Percentiles rank a stretch among this genome's conserved stretches.
Conservation (phyloP, 495 filamentous ascomycete genomes). For the Tuber aestivum region DNA sequence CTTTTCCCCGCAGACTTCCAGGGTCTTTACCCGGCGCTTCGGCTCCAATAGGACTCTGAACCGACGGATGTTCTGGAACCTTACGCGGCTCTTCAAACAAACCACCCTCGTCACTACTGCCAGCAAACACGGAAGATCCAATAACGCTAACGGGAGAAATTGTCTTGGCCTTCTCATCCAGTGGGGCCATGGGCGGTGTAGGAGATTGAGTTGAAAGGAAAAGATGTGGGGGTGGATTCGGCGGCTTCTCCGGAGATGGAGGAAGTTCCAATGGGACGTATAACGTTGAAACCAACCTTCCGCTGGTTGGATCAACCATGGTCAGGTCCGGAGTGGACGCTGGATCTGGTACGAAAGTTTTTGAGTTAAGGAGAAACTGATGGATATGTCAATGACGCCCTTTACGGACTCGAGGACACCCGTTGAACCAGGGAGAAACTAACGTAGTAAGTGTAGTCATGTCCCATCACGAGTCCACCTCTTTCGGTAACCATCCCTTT, state of each 20-base stretch:
- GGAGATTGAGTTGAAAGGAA: conserved; percentile 9
- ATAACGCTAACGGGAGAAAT: conserved; percentile 29
- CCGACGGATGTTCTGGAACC: conserved; percentile 27
- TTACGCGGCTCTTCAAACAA: conserved; percentile 31
- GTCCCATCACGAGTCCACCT: conserved; percentile 37
- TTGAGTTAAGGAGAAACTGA: conserved; percentile 35
- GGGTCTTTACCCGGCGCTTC: conserved; percentile 16
- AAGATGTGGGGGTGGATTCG: conserved; percentile 26
- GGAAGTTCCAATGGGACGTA: conserved; percentile 38
- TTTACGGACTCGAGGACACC: background rate
- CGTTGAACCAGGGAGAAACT: conserved; percentile 11
- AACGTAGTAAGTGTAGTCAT: conserved; percentile 40
- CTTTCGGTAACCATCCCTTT: conserved; percentile 36
- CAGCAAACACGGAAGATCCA: conserved; percentile 31
- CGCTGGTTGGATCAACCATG: conserved; percentile 27
- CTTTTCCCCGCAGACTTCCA: conserved; percentile 24
- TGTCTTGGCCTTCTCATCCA: conserved; percentile 28
- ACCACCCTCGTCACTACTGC: conserved; percentile 16
- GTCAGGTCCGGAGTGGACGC: conserved; percentile 26
- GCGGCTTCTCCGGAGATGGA: conserved; percentile 25
- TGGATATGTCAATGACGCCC: conserved; percentile 8
- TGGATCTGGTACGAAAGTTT: conserved; percentile 34
- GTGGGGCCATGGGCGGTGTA: conserved; percentile 10
- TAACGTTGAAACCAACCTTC: conserved; percentile 28
- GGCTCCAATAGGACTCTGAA: conserved; percentile 17